Evolutionary conservation across 2,329 filamentous ascomycete species (phyloP), one percentile per base, ranked within the genome.

Genomic region (Ceratocystis lukuohia): DNA sequence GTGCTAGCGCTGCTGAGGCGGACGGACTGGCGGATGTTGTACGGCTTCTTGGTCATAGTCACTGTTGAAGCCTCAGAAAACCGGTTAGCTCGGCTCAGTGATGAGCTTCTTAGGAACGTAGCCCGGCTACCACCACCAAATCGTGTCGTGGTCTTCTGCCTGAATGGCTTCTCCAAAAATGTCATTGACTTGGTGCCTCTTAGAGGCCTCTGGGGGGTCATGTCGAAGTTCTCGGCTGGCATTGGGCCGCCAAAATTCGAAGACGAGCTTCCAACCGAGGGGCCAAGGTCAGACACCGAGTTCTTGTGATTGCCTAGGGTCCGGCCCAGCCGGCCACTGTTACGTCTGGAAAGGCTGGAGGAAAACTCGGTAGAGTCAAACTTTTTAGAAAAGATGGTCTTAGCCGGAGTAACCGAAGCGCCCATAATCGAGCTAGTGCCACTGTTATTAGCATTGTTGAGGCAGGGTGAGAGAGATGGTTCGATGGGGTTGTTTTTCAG

Each of bases 181-280:
- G 66, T 65, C 66, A 68, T 68, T 1, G 66, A 68, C 41, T 68
- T 68, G n/a, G 64, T 64, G n/a, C 59, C 64, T 5, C 66, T 64
- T n/a, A 68, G 28, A 30, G 50, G 57, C 8, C 66, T 48, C 12
- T 64, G 22, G 6, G 62, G n/a, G 30, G 28, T 59, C 17, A 25
- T 30, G 7, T 33, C 56, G 2, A 3, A 17, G 15, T 59, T n/a
- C 4, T 59, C 28, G 22, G 30, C 17, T 28, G 20, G 22, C 6
- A 37, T 33, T 3, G 7, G 45, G 25, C 44, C 28, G 7, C 46
- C 50, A 61, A 28, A 22, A 37, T 48, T 56, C 15, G 41, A 33
- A 8, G 59, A 63, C 25, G 65, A 28, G 41, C 28, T 37, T 8
- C 20, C 45, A 20, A 22, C 37, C 15, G 48, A 20, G 3, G 41